Base-by-base conservation (phyloP, 2,329 filamentous ascomycete genomes). In the Curvularia spicifera region DNA sequence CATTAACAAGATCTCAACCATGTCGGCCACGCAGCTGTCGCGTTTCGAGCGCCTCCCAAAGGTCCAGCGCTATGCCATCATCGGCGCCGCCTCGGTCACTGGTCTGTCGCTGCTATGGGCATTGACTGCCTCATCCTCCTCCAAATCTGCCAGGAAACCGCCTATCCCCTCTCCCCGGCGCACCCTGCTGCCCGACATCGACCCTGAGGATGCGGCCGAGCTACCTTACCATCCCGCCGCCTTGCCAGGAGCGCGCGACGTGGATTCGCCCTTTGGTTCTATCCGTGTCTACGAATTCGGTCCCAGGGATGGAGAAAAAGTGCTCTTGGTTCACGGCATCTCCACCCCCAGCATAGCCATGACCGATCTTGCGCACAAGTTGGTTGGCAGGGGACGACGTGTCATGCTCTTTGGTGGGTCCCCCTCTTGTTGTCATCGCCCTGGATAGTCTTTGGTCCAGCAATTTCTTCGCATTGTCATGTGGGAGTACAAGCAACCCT, bases 241-340 rank as follows among this genome's bases (percentile, higher is more conserved):
- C 15, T 82, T 93, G 13, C 90, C 89, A 0, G 89, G 90, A 6
- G 85, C 80, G 0, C 83, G 90, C 57, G 86, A 92, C 71, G 86
- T 95, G 15, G 72, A 80, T 12, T 89, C 87, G 4, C 86, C 88
- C 3, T 93, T 91, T 71, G 91, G 91, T 15, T 85, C 79, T 4
- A 85, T 91, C 60, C 81, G 88, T 45, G 87, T 91, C 3, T 94
- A 92, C 72, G 92, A 96, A 80, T 95, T 89, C 84, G 92, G 92
- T 0, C 89, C 90, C 0, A 83, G 86, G 57, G 78, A 83, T 35
- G 91, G 91, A 1, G 83, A 86, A 28, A 92, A 88, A 69, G 87
- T 94, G 1, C 78, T 96, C 13, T 79, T 96, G 26, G 78, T 96
- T 15, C 92, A 94, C 74, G 92, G 92, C 5, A 93, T 95, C 68